Evolutionary conservation across 371 early-diverging fungal genomes (phyloP), one percentile per base, ranked within the genome.

Genomic region (Mucor piriformis): DNA sequence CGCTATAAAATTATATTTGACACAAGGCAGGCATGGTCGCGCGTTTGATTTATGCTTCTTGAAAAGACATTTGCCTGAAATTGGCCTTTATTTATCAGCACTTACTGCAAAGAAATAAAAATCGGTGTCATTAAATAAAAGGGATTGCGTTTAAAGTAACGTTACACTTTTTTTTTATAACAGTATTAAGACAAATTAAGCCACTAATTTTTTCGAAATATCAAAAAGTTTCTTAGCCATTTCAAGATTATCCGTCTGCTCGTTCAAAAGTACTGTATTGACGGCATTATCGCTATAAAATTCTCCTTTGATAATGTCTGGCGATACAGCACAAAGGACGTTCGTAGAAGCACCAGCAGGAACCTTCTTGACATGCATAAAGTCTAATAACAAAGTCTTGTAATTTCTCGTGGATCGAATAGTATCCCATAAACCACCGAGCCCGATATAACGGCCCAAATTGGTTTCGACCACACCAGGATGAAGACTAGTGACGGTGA

Each of bases 141-240:
- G n/a, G n/a, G n/a, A 95, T 23, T 76, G 25, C 27, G 6, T 48
- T 25, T 11, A 27, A 6, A 18, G 6, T 6, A 42, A 5, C n/a
- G 10, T 27, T 29, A 27, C 7, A n/a, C n/a, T 25, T 27, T 29
- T 50, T 50, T n/a, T n/a, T n/a, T n/a, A n/a, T n/a, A n/a, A n/a
- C n/a, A n/a, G n/a, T n/a, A 12, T 18, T 50, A 50, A 33, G 20
- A 33, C 20, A 12, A 21, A 18, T 20, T 55, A 32, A 13, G 33
- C 15, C 23, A 55, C 3, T 15, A 42, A 21, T 12, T 50, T 29
- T 16, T 58, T 33, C 20, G 59, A 51, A 23, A 50, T 21, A 15
- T 59, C 34, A 43, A 51, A 59, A 3, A 59, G 46, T 10, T 24
- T 23, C 16, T 44, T 59, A 3, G 59, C 51, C 27, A 51, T 20